Evolutionary conservation across 352 stramenopile species (phyloP), one percentile per base, ranked within the genome.

Genomic region (Globisporangium polare): DNA sequence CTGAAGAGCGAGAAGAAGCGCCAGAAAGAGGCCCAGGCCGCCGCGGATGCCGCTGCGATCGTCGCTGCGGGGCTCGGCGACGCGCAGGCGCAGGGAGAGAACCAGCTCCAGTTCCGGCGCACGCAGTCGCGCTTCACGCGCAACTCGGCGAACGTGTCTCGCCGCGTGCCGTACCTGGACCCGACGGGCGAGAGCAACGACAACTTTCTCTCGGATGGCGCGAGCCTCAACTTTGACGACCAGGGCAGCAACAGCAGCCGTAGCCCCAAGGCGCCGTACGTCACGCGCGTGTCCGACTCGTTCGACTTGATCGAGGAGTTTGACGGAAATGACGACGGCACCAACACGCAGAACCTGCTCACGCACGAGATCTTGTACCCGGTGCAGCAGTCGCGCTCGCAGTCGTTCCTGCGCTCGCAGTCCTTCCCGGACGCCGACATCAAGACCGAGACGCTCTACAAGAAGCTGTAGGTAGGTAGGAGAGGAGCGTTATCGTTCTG

Each of bases 1-100:
- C 86, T 91, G 51, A 95, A 95, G 75, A 76, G 68, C 24, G 86
- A 95, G 68, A 95, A 95, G 70, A 80, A 83, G 60, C 74, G 75
- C 12, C 77, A 92, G 62, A 70, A 81, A 52, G 72, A 83, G 35
- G 62, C 70, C 22, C 62, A 67, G 52, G 62, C 50, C 18, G 15
- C 29, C 20, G 65, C 42, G n/a, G 65, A 63, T 47, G 61, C 67
- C 5, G 63, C 69, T 9, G 61, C 60, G 29, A 66, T 66, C 27
- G 59, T 66, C 3, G 62, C 64, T 10, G 65, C 62, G 0, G 68
- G 49, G 0, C 26, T 66, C n/a, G 67, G 62, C 27, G 75, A 79
- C 50, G 47, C 67, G 9, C 57, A 53, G 45, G 53, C 61, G 5
- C 52, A 69, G 10, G 53, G 43, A 5, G 70, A 72, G 24, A 33